Base-by-base conservation (phyloP, 768 basidiomycete species). In the Serpula lacrymans region DNA sequence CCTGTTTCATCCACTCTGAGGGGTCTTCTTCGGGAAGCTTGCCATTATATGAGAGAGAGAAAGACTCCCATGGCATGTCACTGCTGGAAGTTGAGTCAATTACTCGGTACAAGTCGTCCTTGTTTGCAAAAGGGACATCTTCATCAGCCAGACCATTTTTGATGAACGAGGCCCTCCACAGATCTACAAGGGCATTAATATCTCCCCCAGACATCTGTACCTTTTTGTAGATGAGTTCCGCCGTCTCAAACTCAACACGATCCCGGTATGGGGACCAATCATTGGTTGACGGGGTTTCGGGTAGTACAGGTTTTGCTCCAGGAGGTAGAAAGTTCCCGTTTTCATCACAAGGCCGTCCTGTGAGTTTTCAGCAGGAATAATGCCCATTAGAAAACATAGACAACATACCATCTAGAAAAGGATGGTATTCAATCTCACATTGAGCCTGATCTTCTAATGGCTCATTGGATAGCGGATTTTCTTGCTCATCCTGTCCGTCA, bases 51-150 rank as follows among this genome's bases (percentile, higher is more conserved):
- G 39, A 30, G 6, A 64, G 27, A 3, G 47, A 37, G 40, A 71
- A 62, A 0, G 47, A 51, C 11, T 60, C 21, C 69, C 70, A 74
- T 0, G 65, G 53, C 13, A 57, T 54, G 31, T 64, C 62, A 8
- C 70, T 67, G 33, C 55, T 32, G 5, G 39, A 36, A 13, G 60
- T 69, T 0, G 42, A 26, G 34, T 72, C 65, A 22, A 74, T 70
- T 0, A 49, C 56, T 0, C 23, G 25, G 27, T 64, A 58, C 3
- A 70, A 30, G 25, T 70, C 60, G 7, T 47, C 23, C 34, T 62
- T 43, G 30, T 57, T 52, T 0, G 39, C 37, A 42, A 67, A 71
- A 1, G 67, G 64, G 3, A 66, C 54, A 5, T 9, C 4, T 4
- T 42, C 41, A n/a, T n/a, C n/a, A n/a, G n/a, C n/a, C n/a, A n/a